These are phyloP conservation scores for Gamsiella multidivaricata DNA, from an alignment of 192 early-diverging fungal species.

Conservation along the genomic window DNA sequence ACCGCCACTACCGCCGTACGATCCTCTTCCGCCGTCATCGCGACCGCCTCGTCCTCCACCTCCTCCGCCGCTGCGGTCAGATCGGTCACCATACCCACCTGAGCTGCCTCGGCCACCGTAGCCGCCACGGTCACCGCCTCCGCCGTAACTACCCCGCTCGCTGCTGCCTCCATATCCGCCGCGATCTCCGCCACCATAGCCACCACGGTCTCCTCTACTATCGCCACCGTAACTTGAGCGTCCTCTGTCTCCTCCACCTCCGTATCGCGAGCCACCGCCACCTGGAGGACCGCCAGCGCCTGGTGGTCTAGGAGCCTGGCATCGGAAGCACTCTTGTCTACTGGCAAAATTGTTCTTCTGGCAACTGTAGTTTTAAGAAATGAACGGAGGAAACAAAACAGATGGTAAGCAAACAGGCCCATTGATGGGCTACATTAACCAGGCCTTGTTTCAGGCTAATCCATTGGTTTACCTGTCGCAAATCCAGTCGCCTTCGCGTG, in stretches of 20 bases:
- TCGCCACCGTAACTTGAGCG: slow-evolving; percentile 54
- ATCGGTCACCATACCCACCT: slow-evolving; percentile 28
- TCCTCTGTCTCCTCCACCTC: slow-evolving; percentile 56
- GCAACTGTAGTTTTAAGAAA: slow-evolving; percentile 57
- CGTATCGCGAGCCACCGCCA: slow-evolving; percentile 47
- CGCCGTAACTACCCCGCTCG: slow-evolving; percentile 7
- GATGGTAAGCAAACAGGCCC: too few relatives aligned
- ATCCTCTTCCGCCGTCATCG: slow-evolving; percentile 47
- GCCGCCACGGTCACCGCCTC: slow-evolving; percentile 8
- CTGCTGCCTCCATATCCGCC: slow-evolving; percentile 11
- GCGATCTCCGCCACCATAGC: slow-evolving; percentile 39
- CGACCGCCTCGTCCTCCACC: slow-evolving; percentile 48
- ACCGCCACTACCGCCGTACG: slow-evolving; percentile 55
- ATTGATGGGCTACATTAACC: too few relatives aligned
- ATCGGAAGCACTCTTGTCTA: slow-evolving; percentile 71
- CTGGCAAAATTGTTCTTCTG: slow-evolving; percentile 76
- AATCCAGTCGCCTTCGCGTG: slow-evolving; percentile 69
- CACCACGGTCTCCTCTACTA: slow-evolving; percentile 51
- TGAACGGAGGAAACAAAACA: background rate
- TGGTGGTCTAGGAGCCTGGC: slow-evolving; percentile 67
- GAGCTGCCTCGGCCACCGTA: slow-evolving; percentile 13
- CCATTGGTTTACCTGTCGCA: slow-evolving; percentile 64
- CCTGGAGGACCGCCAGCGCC: slow-evolving; percentile 32
- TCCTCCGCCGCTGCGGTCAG: slow-evolving; percentile 27
- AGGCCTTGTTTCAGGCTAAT: background rate